A percentile compares a stretch with the other conserved stretches of the same genome.
These are phyloP conservation scores for Penicillium ucsense DNA, from an alignment of 495 filamentous ascomycete species.

Conservation along the genomic window DNA sequence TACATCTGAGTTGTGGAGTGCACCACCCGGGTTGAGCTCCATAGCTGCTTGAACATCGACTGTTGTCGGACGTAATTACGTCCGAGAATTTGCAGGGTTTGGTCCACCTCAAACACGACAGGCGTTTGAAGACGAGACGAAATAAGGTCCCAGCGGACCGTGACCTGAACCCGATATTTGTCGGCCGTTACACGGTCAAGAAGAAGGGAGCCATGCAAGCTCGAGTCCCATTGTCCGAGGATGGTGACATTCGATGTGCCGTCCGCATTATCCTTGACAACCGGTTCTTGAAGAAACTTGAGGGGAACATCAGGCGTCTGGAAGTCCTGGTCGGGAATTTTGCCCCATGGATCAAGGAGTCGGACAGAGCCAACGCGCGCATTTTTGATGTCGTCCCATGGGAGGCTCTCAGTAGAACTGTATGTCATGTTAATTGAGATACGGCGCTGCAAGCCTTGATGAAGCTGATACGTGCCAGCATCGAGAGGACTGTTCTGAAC, in stretches of 20 bases:
- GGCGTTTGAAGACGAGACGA: slow-evolving; percentile 70
- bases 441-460: slow-evolving; percentile 87
- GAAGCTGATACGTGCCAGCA: slow-evolving; percentile 81
- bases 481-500: slow-evolving; percentile 75
- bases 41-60: slow-evolving; percentile 79
- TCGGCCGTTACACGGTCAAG: slow-evolving; percentile 85
- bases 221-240: slow-evolving; percentile 91
- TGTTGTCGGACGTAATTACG: slow-evolving; percentile 75
- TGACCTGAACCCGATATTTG: slow-evolving; percentile 83
- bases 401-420: slow-evolving; percentile 75
- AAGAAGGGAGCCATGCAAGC: slow-evolving; percentile 77
- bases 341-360: slow-evolving; percentile 74
- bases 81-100: slow-evolving; percentile 73
- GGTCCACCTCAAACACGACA: slow-evolving; percentile 72
- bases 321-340: slow-evolving; percentile 67
- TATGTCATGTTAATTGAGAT: slow-evolving; percentile 79
- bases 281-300: slow-evolving; percentile 63
- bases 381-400: slow-evolving; percentile 71
- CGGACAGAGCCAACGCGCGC: slow-evolving; percentile 71
- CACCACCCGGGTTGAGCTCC: slow-evolving; percentile 73
- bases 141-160: slow-evolving; percentile 70
- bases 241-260: slow-evolving; percentile 84
- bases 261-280: slow-evolving; percentile 72
- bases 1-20: slow-evolving; percentile 81
- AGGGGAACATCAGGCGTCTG: slow-evolving; percentile 64